Evolutionary conservation across 495 filamentous ascomycete genomes (phyloP), one percentile per base, ranked within the genome.

Genomic region (Neurospora sublineolata): DNA sequence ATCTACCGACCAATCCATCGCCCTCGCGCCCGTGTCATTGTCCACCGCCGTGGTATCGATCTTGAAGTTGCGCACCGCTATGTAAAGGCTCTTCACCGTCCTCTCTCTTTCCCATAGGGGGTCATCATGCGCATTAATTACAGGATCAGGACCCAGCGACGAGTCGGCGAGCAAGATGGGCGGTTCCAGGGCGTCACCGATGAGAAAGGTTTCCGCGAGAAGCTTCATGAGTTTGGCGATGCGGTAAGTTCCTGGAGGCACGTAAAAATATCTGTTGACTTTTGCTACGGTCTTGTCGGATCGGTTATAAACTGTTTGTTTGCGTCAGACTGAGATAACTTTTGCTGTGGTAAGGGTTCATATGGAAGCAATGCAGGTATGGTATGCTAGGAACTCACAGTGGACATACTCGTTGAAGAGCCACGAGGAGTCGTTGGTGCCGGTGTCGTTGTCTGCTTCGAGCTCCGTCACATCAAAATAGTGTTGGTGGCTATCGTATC

Each of bases 401-500:
- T n/a, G 41, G 18, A 42, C n/a, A n/a, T 42, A 42, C 41, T 42
- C 18, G 8, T 42, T n/a, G 41, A 42, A 42, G 18, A 42, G 18
- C 14, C 41, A 42, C 7, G 41, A n/a, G 41, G 18, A 42, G 41
- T 42, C 41, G 8, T n/a, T n/a, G 41, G 41, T n/a, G 18, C 41
- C 41, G 41, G 41, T 42, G 7, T n/a, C n/a, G n/a, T n/a, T 42
- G 41, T n/a, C 41, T 10, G 18, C 41, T 42, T 18, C 41, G 41
- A 42, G 41, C 41, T n/a, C 41, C 16, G 18, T 42, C 41, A 42
- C 41, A 42, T n/a, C 41, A 42, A 42, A 42, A 42, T n/a, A 42
- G 18, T 42, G 18, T 42, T 42, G 41, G 18, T 42, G 41, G 14
- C 37, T 42, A 40, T 78, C 77, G 58, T 69, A 77, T n/a, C 76